Base-by-base conservation (phyloP, 305 asterid genomes). In the Solanum aculeatissimum region DNA sequence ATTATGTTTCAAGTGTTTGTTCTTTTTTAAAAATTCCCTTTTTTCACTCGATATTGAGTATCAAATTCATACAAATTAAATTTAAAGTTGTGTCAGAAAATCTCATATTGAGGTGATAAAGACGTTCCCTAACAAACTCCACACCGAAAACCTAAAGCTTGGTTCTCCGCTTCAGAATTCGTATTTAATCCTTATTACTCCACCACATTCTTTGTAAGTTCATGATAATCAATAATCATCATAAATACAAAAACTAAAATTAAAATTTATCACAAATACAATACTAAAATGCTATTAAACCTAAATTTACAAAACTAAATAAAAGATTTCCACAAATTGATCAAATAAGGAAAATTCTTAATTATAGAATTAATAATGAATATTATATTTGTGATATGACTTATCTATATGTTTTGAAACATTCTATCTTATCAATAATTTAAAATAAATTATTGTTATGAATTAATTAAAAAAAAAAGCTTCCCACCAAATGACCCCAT, bases 401-500 rank as follows among this genome's bases (percentile, higher is more conserved):
- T 23, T 83, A 75, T 43, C 57, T 79, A 65, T 38, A 51, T 80
- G 49, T 38, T 74, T 7, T 65, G 14, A 81, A 21, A 83, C 78
- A 58, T 83, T 80, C 85, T 38, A 47, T 45, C 45, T 69, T 42
- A 57, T 80, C 70, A 29, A 84, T 65, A 35, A 71, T 25, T 16
- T 42, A 68, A 10, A 42, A 42, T n/a, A 40, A 53, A n/a, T 69
- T 66, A 21, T 72, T 40, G 12, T 81, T 35, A 32, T 68, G 47
- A 68, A 68, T 68, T 65, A 65, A 66, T 47, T 35, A 25, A 74
- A 35, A 35, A 74, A 35, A 35, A 49, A 84, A 70, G 38, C 35
- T 53, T 29, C 47, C 81, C 29, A 62, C 43, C 72, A 35, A 43
- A 68, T 6, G 82, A 57, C 84, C 88, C 79, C 71, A 84, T 84